These are phyloP conservation scores for Globisporangium megalacanthum DNA, from an alignment of 352 stramenopile species.

Conservation along the genomic window DNA sequence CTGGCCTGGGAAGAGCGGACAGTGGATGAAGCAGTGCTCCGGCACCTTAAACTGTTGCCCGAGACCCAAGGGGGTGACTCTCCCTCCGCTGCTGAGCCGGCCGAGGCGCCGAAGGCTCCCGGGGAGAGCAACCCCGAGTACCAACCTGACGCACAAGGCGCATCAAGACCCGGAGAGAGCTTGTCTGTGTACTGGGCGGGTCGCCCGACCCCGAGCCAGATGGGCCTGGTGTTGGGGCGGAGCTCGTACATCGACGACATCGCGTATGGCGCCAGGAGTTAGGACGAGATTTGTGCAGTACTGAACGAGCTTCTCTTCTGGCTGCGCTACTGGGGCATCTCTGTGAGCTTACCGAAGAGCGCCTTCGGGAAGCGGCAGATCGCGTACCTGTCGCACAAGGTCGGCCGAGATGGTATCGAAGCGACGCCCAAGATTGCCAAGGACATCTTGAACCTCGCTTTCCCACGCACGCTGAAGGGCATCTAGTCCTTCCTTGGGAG, in stretches of 20 bases:
- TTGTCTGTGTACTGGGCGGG: not conserved
- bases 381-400: slow-evolving; percentile 14
- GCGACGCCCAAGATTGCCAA: slow-evolving; percentile 12
- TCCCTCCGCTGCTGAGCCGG: too few relatives aligned
- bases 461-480: slow-evolving; percentile 13
- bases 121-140: too few relatives aligned
- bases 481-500: slow-evolving; percentile 17
- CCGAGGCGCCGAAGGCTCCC: too few relatives aligned
- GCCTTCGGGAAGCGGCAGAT: slow-evolving; percentile 8
- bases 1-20: not conserved
- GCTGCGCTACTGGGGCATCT: slow-evolving; percentile 17
- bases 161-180: too few relatives aligned
- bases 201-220: not conserved
- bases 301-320: slow-evolving; percentile 10
- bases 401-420: slow-evolving; percentile 4
- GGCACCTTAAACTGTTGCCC: not conserved
- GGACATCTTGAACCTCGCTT: slow-evolving; percentile 2
- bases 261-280: slow-evolving; percentile 8
- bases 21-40: slow-evolving; percentile 5
- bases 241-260: slow-evolving; percentile 13
- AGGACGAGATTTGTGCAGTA: slow-evolving; percentile 4
- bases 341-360: slow-evolving; percentile 21
- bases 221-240: slow-evolving; percentile 6
- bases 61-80: too few relatives aligned
- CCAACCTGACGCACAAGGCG: not conserved